Conservation (phyloP, 768 basidiomycete species). For the Collybia mongolica region DNA sequence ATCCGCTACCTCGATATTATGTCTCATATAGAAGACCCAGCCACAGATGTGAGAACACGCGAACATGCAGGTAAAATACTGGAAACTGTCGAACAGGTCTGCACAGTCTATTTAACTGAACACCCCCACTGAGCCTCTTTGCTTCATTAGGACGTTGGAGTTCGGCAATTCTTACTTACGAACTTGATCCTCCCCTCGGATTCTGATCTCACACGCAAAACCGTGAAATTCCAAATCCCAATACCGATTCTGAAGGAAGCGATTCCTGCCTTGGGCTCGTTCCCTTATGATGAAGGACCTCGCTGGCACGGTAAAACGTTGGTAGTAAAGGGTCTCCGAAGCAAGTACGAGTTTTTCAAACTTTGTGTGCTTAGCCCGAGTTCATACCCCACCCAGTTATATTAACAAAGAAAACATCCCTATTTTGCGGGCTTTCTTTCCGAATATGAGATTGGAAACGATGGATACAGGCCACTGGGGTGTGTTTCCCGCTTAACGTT, state of each 20-base stretch:
- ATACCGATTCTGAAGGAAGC: constrained; percentile 56
- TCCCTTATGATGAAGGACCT: constrained; percentile 61
- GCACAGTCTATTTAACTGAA: not conserved
- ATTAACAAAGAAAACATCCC: constrained; percentile 67
- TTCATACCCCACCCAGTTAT: constrained; percentile 40
- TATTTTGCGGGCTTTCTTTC: constrained; percentile 64
- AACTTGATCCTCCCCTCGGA: constrained; percentile 46
- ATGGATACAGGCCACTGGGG: constrained; percentile 85
- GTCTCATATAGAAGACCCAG: constrained; percentile 58
- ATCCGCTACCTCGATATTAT: constrained; percentile 62
- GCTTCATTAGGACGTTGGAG: constrained; percentile 50
- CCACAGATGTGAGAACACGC: constrained; percentile 43
- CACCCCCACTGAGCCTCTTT: not conserved
- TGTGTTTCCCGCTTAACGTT: constrained; percentile 27
- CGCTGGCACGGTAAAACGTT: constrained; percentile 55
- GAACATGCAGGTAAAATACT: constrained; percentile 68
- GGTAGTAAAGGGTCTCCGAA: constrained; percentile 73
- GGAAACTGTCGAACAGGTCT: constrained; percentile 57
- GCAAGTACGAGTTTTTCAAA: constrained; percentile 43
- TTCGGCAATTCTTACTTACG: constrained; percentile 78
- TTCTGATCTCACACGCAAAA: constrained; percentile 1
- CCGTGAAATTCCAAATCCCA: constrained; percentile 69
- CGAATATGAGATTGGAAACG: constrained; percentile 53
- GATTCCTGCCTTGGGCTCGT: constrained; percentile 63
- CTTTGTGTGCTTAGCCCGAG: not conserved